Percentiles rank a stretch among this genome's conserved stretches.
These are phyloP conservation scores for Glycyrrhiza uralensis DNA, from an alignment of 306 rosid genomes.

Conservation along the genomic window DNA sequence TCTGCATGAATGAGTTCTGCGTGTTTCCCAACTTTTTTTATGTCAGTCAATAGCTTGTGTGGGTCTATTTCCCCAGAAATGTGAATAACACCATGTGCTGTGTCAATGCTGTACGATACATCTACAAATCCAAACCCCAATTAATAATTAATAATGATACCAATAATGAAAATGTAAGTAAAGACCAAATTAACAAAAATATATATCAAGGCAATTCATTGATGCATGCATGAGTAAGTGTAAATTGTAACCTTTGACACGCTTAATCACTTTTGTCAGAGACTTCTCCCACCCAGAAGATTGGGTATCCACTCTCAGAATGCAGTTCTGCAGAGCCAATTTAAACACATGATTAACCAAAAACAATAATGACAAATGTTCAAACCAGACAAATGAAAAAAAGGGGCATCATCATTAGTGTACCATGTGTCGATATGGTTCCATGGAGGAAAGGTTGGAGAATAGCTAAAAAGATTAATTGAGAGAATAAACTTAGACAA, in stretches of 20 bases:
- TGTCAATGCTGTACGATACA: constrained; percentile 27
- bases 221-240: neutral
- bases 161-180: neutral
- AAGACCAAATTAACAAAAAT: neutral
- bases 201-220: neutral
- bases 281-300: constrained; percentile 27
- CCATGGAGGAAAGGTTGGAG: neutral
- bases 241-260: constrained; percentile 24
- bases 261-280: constrained; percentile 5
- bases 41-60: neutral
- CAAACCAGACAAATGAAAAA: neutral
- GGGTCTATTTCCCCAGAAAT: constrained; percentile 25
- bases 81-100: neutral
- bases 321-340: constrained; percentile 16
- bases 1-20: neutral
- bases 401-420: neutral
- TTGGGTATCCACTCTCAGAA: constrained; percentile 20
- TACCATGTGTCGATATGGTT: constrained; percentile 1
- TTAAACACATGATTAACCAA: neutral
- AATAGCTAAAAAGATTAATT: neutral
- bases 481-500: neutral
- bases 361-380: neutral
- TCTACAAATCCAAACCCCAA: neutral
- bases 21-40: neutral
- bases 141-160: no score